Percentiles rank a stretch among this genome's conserved stretches.
Evolutionary conservation across 441 rosid species (phyloP).

Genomic region (Pelargonium australe): DNA sequence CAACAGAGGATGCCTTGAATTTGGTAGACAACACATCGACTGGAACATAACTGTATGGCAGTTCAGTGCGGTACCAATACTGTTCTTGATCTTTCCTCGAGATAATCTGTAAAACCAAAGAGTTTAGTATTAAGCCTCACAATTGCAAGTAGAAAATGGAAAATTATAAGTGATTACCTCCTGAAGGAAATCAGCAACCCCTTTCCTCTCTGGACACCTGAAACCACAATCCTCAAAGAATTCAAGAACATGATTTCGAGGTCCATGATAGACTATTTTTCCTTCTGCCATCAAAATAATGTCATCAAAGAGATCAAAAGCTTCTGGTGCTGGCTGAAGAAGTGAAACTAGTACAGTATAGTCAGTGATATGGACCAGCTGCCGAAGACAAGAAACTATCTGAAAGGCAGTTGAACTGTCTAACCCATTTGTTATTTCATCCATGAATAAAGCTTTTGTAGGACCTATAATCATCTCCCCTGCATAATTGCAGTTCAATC

Average conservation of each 20-base stretch:
- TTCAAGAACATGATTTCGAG: constrained; percentile 29
- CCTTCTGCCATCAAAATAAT: constrained; percentile 59
- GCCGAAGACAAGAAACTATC: constrained; percentile 56
- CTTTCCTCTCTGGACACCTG: constrained; percentile 58
- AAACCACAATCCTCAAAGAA: constrained; percentile 63
- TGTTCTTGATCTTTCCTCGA: constrained; percentile 60
- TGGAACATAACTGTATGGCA: constrained; percentile 32
- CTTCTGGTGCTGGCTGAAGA: constrained; percentile 63
- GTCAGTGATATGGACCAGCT: constrained; percentile 47
- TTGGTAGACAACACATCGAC: constrained; percentile 29
- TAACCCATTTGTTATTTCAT: constrained; percentile 62
- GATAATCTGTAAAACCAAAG: constrained; percentile 38
- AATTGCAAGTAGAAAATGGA: neutral
- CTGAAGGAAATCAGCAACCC: constrained; percentile 56
- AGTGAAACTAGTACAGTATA: constrained; percentile 51
- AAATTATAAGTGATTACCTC: constrained; percentile 32
- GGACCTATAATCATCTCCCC: constrained; percentile 70
- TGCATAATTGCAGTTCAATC: constrained; percentile 18
- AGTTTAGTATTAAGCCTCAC: neutral
- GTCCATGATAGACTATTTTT: constrained; percentile 53
- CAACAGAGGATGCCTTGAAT: constrained; percentile 29
- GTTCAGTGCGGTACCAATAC: constrained; percentile 39
- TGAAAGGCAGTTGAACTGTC: constrained; percentile 73
- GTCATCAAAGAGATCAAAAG: constrained; percentile 60
- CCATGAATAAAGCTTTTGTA: constrained; percentile 55